Evolutionary conservation across 1,284 basidiomycete genomes (phyloP).

Genomic region (Irpex lacteus): DNA sequence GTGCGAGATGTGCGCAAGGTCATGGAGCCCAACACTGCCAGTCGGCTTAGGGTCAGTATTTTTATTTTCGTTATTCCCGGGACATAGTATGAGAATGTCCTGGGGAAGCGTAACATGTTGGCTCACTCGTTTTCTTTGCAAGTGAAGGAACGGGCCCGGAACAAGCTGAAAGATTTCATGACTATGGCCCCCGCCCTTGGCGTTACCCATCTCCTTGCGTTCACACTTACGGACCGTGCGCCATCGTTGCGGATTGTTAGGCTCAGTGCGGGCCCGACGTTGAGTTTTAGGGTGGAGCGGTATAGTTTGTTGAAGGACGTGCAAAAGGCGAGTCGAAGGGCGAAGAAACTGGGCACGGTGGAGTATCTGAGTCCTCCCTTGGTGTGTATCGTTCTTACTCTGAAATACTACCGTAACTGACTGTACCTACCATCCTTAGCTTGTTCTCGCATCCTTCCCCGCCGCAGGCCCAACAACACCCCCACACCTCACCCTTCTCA

Average conservation of each 20-base stretch:
- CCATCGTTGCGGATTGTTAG: slow-evolving; percentile 88
- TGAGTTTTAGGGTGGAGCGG: slow-evolving; percentile 90
- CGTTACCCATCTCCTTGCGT: slow-evolving; percentile 92
- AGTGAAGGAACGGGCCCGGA: slow-evolving; percentile 83
- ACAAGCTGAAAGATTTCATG: slow-evolving; percentile 94
- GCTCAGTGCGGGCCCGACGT: slow-evolving; percentile 89
- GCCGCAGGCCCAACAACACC: slow-evolving; percentile 67
- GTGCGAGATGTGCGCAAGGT: slow-evolving; percentile 92
- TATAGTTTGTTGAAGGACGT: slow-evolving; percentile 91
- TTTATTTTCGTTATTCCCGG: background rate
- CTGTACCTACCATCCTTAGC: slow-evolving; percentile 36
- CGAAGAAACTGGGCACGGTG: slow-evolving; percentile 69
- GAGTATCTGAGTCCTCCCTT: slow-evolving; percentile 87
- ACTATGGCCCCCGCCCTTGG: slow-evolving; percentile 89
- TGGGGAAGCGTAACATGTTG: slow-evolving; percentile 9
- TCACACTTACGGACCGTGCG: slow-evolving; percentile 83
- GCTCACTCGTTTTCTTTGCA: slow-evolving; percentile 17
- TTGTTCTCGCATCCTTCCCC: slow-evolving; percentile 77
- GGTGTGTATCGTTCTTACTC: slow-evolving; percentile 42
- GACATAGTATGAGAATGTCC: background rate
- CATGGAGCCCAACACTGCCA: slow-evolving; percentile 98
- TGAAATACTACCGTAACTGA: slow-evolving; percentile 4
- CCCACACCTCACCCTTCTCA: slow-evolving; percentile 68
- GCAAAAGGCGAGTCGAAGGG: slow-evolving; percentile 61
- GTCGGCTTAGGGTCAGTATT: slow-evolving; percentile 72